Percentiles rank a stretch among this genome's conserved stretches.
These are phyloP conservation scores for Colletotrichum australisinense DNA, from an alignment of 2,329 filamentous ascomycete species.

Conservation along the genomic window DNA sequence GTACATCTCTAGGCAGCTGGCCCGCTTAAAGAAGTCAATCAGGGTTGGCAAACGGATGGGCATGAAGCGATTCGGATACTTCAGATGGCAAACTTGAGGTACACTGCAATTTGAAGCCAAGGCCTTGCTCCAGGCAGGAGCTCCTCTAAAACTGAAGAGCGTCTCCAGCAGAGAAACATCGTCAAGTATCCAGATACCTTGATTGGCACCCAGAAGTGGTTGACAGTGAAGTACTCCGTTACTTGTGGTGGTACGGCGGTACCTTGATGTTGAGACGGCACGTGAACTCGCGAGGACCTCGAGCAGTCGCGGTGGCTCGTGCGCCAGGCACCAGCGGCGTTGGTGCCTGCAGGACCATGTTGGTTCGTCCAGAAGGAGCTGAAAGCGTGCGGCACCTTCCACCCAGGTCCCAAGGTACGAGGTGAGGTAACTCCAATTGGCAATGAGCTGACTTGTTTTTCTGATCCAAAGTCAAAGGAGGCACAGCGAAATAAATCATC, in stretches of 20 bases:
- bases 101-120: background rate
- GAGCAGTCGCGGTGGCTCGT: constrained; percentile 19
- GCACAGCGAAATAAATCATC: background rate
- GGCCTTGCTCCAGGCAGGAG: background rate
- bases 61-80: background rate
- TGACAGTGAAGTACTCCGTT: background rate
- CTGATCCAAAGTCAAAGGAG: background rate
- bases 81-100: background rate
- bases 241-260: background rate
- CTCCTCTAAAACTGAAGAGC: background rate
- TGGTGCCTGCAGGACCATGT: constrained; percentile 25
- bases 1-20: background rate
- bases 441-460: background rate
- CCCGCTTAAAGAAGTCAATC: background rate
- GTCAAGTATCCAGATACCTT: background rate
- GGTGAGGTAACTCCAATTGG: background rate
- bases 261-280: background rate
- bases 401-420: background rate
- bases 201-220: no score
- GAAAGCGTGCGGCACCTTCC: constrained; percentile 15
- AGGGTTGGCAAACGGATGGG: background rate
- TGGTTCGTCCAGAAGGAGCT: constrained; percentile 12
- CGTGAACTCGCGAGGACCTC: constrained; percentile 24
- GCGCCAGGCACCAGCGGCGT: constrained; percentile 35
- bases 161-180: no score